These are phyloP conservation scores for Pachysandra terminalis DNA, from an alignment of 164 flowering plant genomes.

Conservation along the genomic window DNA sequence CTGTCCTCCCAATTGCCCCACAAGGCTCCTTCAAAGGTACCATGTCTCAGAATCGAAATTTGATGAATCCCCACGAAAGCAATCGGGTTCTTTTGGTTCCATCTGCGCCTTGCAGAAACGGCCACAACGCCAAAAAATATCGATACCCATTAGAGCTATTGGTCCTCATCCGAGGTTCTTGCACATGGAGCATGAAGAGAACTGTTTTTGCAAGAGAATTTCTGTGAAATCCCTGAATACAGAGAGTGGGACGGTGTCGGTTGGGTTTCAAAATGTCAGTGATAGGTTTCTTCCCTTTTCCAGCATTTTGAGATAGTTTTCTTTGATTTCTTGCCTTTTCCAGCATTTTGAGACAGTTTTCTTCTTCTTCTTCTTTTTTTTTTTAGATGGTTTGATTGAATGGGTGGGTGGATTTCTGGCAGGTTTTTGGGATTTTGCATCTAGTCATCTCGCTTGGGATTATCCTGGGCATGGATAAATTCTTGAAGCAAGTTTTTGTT, in stretches of 20 bases:
- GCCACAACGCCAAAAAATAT: conserved; percentile 2
- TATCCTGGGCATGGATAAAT: conserved; percentile 79
- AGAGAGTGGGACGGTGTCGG: conserved; percentile 25
- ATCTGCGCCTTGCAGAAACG: neutral
- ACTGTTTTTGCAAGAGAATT: conserved; percentile 15
- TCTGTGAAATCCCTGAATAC: conserved; percentile 27
- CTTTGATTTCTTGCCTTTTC: neutral
- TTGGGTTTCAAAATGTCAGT: conserved; percentile 40
- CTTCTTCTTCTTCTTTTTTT: neutral
- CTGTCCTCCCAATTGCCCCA: too few species aligned
- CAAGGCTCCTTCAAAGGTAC: too few species aligned
- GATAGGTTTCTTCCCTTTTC: neutral
- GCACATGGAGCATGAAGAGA: conserved; percentile 23
- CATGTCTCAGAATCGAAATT: too few species aligned
- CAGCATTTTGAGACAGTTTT: neutral
- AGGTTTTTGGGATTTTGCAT: conserved; percentile 65
- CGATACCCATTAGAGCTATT: conserved; percentile 10
- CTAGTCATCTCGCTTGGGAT: conserved; percentile 77
- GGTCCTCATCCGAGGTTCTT: conserved; percentile 26
- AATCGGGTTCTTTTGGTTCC: too few species aligned
- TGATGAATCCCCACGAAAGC: too few species aligned
- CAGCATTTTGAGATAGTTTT: neutral
- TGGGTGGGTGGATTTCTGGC: conserved; percentile 6
- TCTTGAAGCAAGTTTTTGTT: conserved; percentile 68
- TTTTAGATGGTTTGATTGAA: neutral